Percentiles rank a stretch among this genome's conserved stretches.
phyloP scores from a whole-genome alignment of 2,329 filamentous ascomycete species.

The Aspergillus arachidicola region DNA sequence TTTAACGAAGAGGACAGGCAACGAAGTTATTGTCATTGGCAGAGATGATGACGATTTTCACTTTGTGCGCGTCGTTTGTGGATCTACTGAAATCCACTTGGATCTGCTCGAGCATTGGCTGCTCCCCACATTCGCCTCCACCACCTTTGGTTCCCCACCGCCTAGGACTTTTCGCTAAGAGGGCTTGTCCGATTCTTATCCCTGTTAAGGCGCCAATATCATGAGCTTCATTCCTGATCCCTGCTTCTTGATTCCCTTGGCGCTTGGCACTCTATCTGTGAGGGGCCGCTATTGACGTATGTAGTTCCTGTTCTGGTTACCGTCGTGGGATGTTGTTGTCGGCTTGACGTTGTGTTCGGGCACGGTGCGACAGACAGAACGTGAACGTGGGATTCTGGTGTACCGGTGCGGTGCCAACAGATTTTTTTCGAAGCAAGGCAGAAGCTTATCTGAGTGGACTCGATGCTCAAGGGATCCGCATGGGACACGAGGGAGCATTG shows the following conservation, averaged over 20 bases:
- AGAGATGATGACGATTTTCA: slow-evolving; percentile 12
- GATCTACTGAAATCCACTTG: neutral
- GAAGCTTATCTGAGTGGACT: neutral
- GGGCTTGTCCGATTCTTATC: slow-evolving; percentile 11
- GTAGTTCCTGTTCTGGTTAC: neutral
- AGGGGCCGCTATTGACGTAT: slow-evolving; percentile 1
- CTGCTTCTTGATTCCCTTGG: slow-evolving; percentile 5
- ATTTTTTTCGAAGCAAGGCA: neutral
- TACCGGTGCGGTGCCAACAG: neutral
- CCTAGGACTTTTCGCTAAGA: slow-evolving; percentile 5
- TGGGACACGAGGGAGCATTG: neutral
- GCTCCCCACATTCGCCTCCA: slow-evolving; percentile 3
- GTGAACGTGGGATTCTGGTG: neutral
- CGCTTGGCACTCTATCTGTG: neutral
- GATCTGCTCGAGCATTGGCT: slow-evolving; percentile 5
- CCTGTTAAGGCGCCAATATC: neutral
- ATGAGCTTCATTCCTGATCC: slow-evolving; percentile 6
- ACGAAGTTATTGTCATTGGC: slow-evolving; percentile 1
- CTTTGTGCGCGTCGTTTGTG: slow-evolving; percentile 9
- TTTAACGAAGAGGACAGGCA: neutral
- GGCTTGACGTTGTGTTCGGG: neutral
- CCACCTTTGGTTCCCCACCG: neutral
- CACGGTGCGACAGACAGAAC: neutral
- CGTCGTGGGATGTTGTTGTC: neutral
- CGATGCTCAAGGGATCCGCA: neutral